phyloP scores from a whole-genome alignment of 345 rosid genomes.

The Arabidopsis thaliana region TAIR10.1 NC_003070.9:29170001-29170500 shows the following conservation, averaged over 20 bases:
- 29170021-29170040: not conserved
- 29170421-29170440: conserved; percentile 19
- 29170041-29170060: conserved; percentile 12
- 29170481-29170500: conserved; percentile 89
- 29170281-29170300: conserved; percentile 65
- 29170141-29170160: conserved; percentile 57
- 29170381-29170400: conserved; percentile 2
- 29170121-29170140: conserved; percentile 80
- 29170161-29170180: conserved; percentile 57
- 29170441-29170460: conserved; percentile 63
- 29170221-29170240: conserved; percentile 33
- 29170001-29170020: conserved; percentile 6
- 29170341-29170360: conserved; percentile 69
- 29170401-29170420: conserved; percentile 4
- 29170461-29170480: conserved; percentile 87
- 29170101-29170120: conserved; percentile 82
- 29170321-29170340: conserved; percentile 75
- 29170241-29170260: conserved; percentile 32
- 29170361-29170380: conserved; percentile 37
- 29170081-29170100: conserved; percentile 80
- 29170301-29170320: conserved; percentile 62
- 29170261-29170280: conserved; percentile 59
- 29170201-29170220: conserved; percentile 49
- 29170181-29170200: conserved; percentile 75
- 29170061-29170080: conserved; percentile 56